A percentile compares a stretch with the other conserved stretches of the same genome.
Conservation (phyloP, 2,329 filamentous ascomycete species). For the Didymella keratinophila region DNA sequence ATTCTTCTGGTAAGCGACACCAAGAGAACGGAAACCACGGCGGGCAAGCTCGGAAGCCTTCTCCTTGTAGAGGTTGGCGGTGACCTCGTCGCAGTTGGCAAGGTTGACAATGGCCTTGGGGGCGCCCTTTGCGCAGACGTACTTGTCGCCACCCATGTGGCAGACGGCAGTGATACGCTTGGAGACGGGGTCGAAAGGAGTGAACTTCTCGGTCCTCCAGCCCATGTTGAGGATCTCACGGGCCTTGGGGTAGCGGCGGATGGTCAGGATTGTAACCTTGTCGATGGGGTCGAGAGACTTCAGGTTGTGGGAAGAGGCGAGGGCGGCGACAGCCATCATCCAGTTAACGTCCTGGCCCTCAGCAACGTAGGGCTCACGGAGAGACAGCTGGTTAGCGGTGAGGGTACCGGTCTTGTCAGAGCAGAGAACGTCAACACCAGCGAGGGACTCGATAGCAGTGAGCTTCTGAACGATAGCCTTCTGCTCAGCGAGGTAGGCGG, state of each 20-base stretch:
- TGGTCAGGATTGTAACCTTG: slow-evolving; percentile 78
- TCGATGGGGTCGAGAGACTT: slow-evolving; percentile 81
- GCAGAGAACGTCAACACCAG: slow-evolving; percentile 77
- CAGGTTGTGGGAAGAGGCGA: slow-evolving; percentile 80
- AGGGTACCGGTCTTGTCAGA: slow-evolving; percentile 84
- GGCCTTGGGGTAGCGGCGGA: slow-evolving; percentile 79
- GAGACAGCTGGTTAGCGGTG: slow-evolving; percentile 76
- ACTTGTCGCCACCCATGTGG: slow-evolving; percentile 73
- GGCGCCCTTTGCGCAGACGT: slow-evolving; percentile 78
- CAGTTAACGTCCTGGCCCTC: slow-evolving; percentile 81
- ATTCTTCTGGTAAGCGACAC: slow-evolving; percentile 80
- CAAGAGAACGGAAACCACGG: slow-evolving; percentile 81
- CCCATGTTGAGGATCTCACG: slow-evolving; percentile 77
- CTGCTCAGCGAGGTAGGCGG: slow-evolving; percentile 78
- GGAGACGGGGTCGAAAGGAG: slow-evolving; percentile 79
- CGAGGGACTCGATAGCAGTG: slow-evolving; percentile 74
- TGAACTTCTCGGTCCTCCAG: slow-evolving; percentile 81
- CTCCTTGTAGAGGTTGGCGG: slow-evolving; percentile 71
- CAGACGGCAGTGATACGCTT: slow-evolving; percentile 79
- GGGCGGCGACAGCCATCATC: slow-evolving; percentile 83
- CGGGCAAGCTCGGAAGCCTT: slow-evolving; percentile 79
- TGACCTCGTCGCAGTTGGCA: slow-evolving; percentile 71
- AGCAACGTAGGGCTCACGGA: slow-evolving; percentile 78
- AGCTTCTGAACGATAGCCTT: slow-evolving; percentile 83
- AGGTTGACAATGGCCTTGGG: slow-evolving; percentile 77